Conservation (phyloP, 768 basidiomycete species). For the Leccinum broughii region DNA sequence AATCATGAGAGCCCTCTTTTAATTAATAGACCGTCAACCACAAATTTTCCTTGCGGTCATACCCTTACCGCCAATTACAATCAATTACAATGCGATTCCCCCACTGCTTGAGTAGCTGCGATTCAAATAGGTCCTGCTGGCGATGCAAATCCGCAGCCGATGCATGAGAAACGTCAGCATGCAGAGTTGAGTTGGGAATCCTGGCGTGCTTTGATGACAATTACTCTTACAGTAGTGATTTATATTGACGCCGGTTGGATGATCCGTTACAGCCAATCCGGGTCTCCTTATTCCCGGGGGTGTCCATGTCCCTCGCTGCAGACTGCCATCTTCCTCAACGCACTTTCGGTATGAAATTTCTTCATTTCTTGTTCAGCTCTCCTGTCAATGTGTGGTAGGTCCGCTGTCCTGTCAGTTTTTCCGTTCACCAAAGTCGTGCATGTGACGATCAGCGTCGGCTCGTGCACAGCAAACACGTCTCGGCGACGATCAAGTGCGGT, state of each 20-base stretch:
- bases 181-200: neutral
- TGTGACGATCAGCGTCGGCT: conserved; percentile 31
- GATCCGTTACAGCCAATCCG: conserved; percentile 33
- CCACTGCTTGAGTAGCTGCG: conserved; percentile 10
- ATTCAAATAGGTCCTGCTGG: conserved; percentile 13
- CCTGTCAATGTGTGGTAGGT: conserved; percentile 15
- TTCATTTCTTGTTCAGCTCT: conserved; percentile 17
- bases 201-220: neutral
- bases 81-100: conserved; percentile 22
- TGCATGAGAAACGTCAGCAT: conserved; percentile 5
- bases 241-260: conserved; percentile 24
- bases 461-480: conserved; percentile 32
- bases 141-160: conserved; percentile 19
- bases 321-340: conserved; percentile 18
- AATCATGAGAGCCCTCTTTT: conserved; percentile 33
- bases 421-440: conserved; percentile 8
- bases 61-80: conserved; percentile 13
- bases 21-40: conserved; percentile 30
- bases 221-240: conserved; percentile 1
- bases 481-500: conserved; percentile 36
- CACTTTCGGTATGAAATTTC: conserved; percentile 21
- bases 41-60: conserved; percentile 23
- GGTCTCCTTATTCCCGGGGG: conserved; percentile 8
- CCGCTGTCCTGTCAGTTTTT: conserved; percentile 14
- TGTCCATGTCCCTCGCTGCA: conserved; percentile 4